A percentile compares a stretch with the other conserved stretches of the same genome.
Evolutionary conservation across 495 filamentous ascomycete genomes (phyloP).

Genomic region (Lepraria neglecta): DNA sequence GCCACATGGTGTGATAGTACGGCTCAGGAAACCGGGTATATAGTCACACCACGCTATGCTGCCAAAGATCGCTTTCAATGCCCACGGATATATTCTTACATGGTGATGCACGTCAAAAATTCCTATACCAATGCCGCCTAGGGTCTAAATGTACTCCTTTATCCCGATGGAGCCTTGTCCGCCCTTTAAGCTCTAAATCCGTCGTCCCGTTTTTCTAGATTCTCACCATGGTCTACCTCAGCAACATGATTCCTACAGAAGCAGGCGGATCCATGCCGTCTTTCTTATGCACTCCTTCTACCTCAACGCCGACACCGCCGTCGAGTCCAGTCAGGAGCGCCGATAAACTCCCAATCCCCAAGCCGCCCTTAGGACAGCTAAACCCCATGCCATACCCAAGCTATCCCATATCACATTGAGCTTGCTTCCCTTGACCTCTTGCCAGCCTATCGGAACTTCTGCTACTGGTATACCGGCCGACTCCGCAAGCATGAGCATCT

Average conservation of each 20-base stretch:
- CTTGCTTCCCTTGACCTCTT: constrained; percentile 92
- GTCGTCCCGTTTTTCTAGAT: too few relatives aligned
- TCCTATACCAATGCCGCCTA: not conserved
- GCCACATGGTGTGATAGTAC: too few relatives aligned
- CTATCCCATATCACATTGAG: constrained; percentile 91
- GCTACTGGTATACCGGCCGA: constrained; percentile 81
- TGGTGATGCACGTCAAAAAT: not conserved
- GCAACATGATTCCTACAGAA: too few relatives aligned
- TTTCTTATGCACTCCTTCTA: too few relatives aligned
- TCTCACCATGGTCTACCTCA: too few relatives aligned
- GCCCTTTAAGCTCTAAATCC: not conserved
- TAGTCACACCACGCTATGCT: not conserved
- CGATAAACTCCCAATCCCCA: constrained; percentile 89
- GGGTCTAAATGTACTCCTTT: too few relatives aligned
- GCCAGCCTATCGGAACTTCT: constrained; percentile 91
- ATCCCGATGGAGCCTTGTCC: not conserved
- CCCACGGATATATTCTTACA: not conserved
- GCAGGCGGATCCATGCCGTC: too few relatives aligned
- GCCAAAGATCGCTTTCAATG: not conserved
- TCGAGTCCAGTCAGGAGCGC: constrained; percentile 31
- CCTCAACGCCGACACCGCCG: too few relatives aligned
- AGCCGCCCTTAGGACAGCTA: constrained; percentile 75
- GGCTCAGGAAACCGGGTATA: too few relatives aligned
- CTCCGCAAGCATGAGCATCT: constrained; percentile 97
- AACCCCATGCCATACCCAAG: constrained; percentile 84